Percentiles rank a stretch among this genome's conserved stretches.
Evolutionary conservation across 306 rosid species (phyloP).

Genomic region (Fragaria iinumae): DNA sequence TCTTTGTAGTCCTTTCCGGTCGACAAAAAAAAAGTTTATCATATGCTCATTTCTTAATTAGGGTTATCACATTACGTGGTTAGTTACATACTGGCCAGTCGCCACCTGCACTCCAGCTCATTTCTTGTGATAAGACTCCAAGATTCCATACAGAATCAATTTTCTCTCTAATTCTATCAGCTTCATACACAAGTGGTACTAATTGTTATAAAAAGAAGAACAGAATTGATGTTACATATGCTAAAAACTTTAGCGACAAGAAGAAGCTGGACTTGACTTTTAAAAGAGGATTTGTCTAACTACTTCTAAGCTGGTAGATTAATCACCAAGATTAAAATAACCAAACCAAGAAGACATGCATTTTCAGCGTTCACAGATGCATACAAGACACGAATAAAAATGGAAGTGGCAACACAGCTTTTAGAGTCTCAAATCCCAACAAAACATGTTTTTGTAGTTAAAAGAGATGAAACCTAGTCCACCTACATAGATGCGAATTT

Average conservation of each 20-base stretch:
- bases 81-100: too few species aligned
- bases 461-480: slow-evolving; percentile 44
- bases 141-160: too few species aligned
- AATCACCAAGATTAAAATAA: not conserved
- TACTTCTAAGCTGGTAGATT: not conserved
- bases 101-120: too few species aligned
- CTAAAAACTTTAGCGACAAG: not conserved
- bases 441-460: slow-evolving; percentile 26
- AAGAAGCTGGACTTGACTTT: not conserved
- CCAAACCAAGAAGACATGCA: slow-evolving; percentile 1
- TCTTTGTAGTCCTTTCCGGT: too few species aligned
- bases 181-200: not conserved
- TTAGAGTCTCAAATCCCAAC: slow-evolving; percentile 53
- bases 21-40: too few species aligned
- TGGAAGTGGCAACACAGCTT: slow-evolving; percentile 34
- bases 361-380: not conserved
- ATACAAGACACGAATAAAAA: not conserved
- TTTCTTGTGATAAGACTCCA: too few species aligned
- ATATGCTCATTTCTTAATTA: too few species aligned
- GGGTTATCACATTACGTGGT: too few species aligned
- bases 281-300: not conserved
- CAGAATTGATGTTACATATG: not conserved
- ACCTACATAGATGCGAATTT: slow-evolving; percentile 20
- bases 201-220: not conserved
- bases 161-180: too few species aligned